Percentiles rank a stretch among this genome's conserved stretches.
These are phyloP conservation scores for Naematelia aurantialba DNA, from an alignment of 768 basidiomycete genomes.

Conservation along the genomic window DNA sequence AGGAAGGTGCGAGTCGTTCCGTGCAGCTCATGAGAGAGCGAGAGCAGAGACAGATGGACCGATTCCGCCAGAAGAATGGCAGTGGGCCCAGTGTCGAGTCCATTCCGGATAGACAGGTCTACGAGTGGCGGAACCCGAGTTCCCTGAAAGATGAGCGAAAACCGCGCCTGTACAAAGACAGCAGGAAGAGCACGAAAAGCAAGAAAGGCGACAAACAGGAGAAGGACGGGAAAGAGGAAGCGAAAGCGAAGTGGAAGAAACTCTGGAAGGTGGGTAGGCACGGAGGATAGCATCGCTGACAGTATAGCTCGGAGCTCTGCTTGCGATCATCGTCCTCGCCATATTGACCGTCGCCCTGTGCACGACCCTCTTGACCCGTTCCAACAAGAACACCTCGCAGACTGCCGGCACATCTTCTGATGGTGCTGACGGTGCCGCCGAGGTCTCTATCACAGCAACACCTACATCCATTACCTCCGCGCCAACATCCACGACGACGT, in stretches of 20 bases:
- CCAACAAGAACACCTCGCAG: slow-evolving; percentile 8
- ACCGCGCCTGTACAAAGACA: too few relatives aligned
- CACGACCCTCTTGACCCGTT: slow-evolving; percentile 24
- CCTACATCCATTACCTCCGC: slow-evolving; percentile 12
- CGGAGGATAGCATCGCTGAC: slow-evolving; percentile 11
- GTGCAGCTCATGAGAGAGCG: slow-evolving; percentile 24
- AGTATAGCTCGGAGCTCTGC: slow-evolving; percentile 20
- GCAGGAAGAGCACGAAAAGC: too few relatives aligned
- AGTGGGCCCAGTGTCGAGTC: slow-evolving; percentile 2
- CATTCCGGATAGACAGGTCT: slow-evolving; percentile 7
- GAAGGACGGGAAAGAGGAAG: slow-evolving; percentile 24
- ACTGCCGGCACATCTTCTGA: slow-evolving; percentile 5
- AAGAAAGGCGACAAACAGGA: slow-evolving; percentile 10
- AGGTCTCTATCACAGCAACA: slow-evolving; percentile 12
- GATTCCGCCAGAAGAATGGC: slow-evolving; percentile 17
- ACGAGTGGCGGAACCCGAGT: not conserved
- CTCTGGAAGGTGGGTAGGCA: slow-evolving; percentile 22
- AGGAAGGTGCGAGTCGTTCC: slow-evolving; percentile 7
- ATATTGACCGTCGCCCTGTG: slow-evolving; percentile 35
- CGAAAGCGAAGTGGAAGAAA: slow-evolving; percentile 15
- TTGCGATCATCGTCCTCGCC: slow-evolving; percentile 26
- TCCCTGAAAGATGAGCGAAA: too few relatives aligned
- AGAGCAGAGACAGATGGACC: slow-evolving; percentile 34
- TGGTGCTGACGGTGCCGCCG: slow-evolving; percentile 1
- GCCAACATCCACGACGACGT: slow-evolving; percentile 6